phyloP scores from a whole-genome alignment of 2,329 filamentous ascomycete genomes.

The Exserohilum turcica region DNA sequence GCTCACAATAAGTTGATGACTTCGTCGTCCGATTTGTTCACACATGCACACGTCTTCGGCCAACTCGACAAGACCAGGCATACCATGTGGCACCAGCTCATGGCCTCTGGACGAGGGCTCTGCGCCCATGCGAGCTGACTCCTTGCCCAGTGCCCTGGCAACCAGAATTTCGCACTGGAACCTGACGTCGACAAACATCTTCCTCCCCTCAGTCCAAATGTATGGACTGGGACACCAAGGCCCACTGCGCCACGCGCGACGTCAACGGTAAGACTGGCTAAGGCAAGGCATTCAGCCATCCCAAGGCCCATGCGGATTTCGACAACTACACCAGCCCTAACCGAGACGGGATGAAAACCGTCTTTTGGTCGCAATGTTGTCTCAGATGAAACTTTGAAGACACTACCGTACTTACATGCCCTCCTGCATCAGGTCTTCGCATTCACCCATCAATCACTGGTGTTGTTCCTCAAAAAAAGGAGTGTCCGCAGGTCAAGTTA shows the following conservation, averaged over 20 bases:
- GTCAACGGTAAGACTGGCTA: conserved; percentile 60
- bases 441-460: conserved; percentile 48
- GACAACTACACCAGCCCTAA: conserved; percentile 52
- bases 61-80: conserved; percentile 56
- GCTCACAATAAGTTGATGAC: conserved; percentile 56
- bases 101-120: conserved; percentile 51
- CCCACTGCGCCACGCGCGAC: conserved; percentile 60
- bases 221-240: conserved; percentile 54
- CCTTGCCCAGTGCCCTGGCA: conserved; percentile 52
- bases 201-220: conserved; percentile 14
- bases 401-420: conserved; percentile 53
- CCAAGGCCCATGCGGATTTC: conserved; percentile 55
- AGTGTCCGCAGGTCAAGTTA: conserved; percentile 37
- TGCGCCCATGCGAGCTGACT: neutral
- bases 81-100: conserved; percentile 47
- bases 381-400: conserved; percentile 50
- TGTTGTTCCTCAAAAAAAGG: conserved; percentile 30
- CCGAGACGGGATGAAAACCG: conserved; percentile 31
- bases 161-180: conserved; percentile 59
- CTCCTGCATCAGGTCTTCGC: conserved; percentile 52
- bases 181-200: conserved; percentile 52
- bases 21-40: conserved; percentile 52
- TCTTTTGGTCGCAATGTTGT: conserved; percentile 45
- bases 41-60: conserved; percentile 58
- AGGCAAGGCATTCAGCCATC: conserved; percentile 56